Evolutionary conservation across 495 filamentous ascomycete species (phyloP).

Genomic region (Durotheca rogersii): DNA sequence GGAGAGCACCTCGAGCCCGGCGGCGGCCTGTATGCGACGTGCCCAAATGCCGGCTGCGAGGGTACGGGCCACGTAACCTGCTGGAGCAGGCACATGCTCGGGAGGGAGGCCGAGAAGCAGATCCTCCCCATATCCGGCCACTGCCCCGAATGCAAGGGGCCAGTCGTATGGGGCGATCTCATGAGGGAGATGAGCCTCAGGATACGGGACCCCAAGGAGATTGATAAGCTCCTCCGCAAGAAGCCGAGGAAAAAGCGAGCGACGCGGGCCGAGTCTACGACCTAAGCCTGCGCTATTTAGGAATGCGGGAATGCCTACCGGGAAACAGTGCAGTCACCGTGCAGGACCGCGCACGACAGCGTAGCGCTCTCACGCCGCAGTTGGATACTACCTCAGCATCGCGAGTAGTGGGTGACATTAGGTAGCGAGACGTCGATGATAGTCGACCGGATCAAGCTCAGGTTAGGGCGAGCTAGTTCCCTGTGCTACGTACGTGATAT

Average conservation of each 20-base stretch:
- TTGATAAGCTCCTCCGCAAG: conserved; percentile 64
- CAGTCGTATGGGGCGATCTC: conserved; percentile 71
- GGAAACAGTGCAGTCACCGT: too few relatives aligned
- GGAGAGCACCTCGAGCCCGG: conserved; percentile 45
- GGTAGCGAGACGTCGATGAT: too few relatives aligned
- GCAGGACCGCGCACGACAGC: too few relatives aligned
- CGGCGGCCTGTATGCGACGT: conserved; percentile 63
- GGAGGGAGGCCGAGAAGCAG: conserved; percentile 40
- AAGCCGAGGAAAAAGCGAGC: conserved; percentile 45
- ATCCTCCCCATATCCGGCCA: conserved; percentile 68
- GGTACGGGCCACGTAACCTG: conserved; percentile 74
- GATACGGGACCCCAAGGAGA: conserved; percentile 62
- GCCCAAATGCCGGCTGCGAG: conserved; percentile 65
- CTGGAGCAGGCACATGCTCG: conserved; percentile 66
- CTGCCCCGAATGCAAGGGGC: conserved; percentile 69
- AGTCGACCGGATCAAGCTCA: too few relatives aligned
- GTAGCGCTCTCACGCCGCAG: too few relatives aligned
- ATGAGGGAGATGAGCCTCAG: conserved; percentile 79
- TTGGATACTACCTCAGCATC: too few relatives aligned
- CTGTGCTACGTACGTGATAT: too few relatives aligned
- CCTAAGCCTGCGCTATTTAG: not conserved
- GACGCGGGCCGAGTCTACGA: conserved; percentile 15
- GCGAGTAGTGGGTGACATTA: too few relatives aligned
- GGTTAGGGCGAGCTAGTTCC: too few relatives aligned
- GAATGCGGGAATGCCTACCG: not conserved